Evolutionary conservation across 192 early-diverging fungal species (phyloP).

Genomic region (Kickxella alabastrina): DNA sequence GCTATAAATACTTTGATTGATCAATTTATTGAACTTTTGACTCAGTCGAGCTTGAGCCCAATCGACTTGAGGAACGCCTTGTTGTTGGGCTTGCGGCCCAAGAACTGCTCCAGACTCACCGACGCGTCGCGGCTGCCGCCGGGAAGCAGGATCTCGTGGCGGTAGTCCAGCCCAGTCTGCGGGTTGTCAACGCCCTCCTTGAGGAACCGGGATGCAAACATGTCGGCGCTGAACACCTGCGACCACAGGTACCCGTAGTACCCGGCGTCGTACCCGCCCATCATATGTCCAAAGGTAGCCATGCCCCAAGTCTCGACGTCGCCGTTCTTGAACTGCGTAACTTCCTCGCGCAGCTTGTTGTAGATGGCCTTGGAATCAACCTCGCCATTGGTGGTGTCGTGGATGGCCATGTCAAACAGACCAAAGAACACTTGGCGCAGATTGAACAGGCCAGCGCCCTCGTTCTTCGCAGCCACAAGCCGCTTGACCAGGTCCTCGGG

Average conservation of each 20-base stretch:
- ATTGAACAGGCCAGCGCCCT: conserved; percentile 66
- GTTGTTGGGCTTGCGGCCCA: conserved; percentile 76
- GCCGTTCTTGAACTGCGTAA: conserved; percentile 42
- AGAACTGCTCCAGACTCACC: conserved; percentile 66
- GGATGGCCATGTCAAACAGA: conserved; percentile 71
- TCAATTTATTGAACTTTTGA: no score
- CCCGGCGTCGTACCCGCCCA: conserved; percentile 69
- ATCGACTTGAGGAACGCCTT: conserved; percentile 78
- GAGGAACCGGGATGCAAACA: conserved; percentile 70
- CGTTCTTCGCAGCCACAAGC: conserved; percentile 71
- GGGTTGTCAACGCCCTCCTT: conserved; percentile 58
- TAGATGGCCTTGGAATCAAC: conserved; percentile 44
- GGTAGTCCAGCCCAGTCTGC: conserved; percentile 60
- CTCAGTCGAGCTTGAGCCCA: conserved; percentile 38
- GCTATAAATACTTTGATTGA: no score
- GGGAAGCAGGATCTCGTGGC: conserved; percentile 61
- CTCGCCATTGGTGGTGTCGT: conserved; percentile 55
- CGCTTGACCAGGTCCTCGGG: conserved; percentile 66
- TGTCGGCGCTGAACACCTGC: conserved; percentile 77
- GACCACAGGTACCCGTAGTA: conserved; percentile 81
- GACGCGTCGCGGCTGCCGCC: conserved; percentile 72
- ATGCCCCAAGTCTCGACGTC: conserved; percentile 50
- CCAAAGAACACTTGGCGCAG: conserved; percentile 78
- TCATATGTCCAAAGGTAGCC: conserved; percentile 64
- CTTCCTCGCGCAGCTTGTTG: conserved; percentile 42